These are phyloP conservation scores for Apiospora malaysiana DNA, from an alignment of 2,329 filamentous ascomycete species.

Conservation along the genomic window DNA sequence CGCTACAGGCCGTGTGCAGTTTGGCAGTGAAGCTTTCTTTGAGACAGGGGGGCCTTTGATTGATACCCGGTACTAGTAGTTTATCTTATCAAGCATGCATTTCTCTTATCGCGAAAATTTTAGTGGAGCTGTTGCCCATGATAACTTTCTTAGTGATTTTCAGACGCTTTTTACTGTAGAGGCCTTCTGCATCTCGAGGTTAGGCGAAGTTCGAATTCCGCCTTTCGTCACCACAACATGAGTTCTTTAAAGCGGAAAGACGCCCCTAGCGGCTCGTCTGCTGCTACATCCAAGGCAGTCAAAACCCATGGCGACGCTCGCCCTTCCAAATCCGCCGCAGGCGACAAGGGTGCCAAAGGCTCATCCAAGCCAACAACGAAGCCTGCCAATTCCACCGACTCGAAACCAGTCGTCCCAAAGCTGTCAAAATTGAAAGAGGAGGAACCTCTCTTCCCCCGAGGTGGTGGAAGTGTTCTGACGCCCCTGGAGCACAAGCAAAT, in stretches of 20 bases:
- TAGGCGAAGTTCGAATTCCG: conserved; percentile 17
- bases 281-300: conserved; percentile 49
- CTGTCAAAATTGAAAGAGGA: conserved; percentile 70
- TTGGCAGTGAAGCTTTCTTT: background rate
- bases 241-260: conserved; percentile 64
- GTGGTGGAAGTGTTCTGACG: conserved; percentile 87
- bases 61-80: background rate
- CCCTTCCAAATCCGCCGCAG: conserved; percentile 54
- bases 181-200: conserved; percentile 2
- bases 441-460: conserved; percentile 89
- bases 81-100: conserved; percentile 12
- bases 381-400: conserved; percentile 31
- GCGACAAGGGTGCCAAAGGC: conserved; percentile 43
- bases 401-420: conserved; percentile 40
- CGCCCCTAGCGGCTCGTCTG: conserved; percentile 56
- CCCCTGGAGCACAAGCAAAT: conserved; percentile 97
- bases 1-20: background rate
- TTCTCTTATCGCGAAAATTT: conserved; percentile 24
- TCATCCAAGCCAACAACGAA: conserved; percentile 39
- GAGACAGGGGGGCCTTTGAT: background rate
- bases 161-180: conserved; percentile 15
- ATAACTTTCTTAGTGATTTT: conserved; percentile 23
- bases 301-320: conserved; percentile 53
- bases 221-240: conserved; percentile 45
- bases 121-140: conserved; percentile 13